A percentile compares a stretch with the other conserved stretches of the same genome.
Conservation (phyloP, 805 yeast genomes). For the Priceomyces haplophilus region DNA sequence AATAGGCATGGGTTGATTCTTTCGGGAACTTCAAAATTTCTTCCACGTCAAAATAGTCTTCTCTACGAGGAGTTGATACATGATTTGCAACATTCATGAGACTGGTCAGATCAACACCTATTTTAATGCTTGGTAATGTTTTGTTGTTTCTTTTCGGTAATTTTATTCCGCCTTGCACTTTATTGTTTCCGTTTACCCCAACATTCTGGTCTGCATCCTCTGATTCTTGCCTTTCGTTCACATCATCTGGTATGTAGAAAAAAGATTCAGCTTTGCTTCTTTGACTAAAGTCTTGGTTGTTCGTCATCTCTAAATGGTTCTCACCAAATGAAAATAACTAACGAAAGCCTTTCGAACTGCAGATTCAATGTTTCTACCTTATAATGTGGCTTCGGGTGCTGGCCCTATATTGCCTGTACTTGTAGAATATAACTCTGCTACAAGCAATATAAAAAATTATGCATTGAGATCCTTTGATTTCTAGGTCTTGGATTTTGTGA, state of each 20-base stretch:
- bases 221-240: background rate
- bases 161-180: background rate
- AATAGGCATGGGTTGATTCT: slow-evolving; percentile 80
- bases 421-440: background rate
- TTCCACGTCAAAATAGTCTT: slow-evolving; percentile 5
- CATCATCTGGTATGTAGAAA: background rate
- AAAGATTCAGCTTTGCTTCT: background rate
- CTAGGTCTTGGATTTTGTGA: background rate
- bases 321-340: background rate
- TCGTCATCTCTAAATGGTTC: background rate
- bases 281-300: background rate
- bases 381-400: background rate
- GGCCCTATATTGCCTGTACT: background rate
- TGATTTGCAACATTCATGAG: background rate
- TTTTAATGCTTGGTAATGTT: background rate
- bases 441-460: background rate
- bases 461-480: background rate
- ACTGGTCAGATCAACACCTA: background rate
- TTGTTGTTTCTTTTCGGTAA: slow-evolving; percentile 2
- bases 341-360: background rate
- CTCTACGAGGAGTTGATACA: slow-evolving; percentile 1
- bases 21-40: slow-evolving; percentile 65
- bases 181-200: background rate
- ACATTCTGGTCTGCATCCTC: background rate
- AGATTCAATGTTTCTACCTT: background rate